Conservation (phyloP, 768 basidiomycete species). For the Dentipellis sp. region DNA sequence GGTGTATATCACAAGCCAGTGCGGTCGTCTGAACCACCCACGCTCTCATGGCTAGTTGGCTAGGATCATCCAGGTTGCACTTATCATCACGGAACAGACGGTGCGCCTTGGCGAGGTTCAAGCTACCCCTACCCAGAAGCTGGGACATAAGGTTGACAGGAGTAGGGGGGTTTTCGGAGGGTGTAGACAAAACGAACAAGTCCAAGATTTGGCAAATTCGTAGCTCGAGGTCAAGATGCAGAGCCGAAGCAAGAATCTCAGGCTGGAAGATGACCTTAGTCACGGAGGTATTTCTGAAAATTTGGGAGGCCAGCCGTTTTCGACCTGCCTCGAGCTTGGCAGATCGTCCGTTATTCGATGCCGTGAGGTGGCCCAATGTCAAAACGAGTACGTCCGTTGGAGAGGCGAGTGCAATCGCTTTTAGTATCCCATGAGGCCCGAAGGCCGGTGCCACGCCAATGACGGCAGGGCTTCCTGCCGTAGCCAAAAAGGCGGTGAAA, state of each 20-base stretch:
- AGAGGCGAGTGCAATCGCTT: slow-evolving; percentile 32
- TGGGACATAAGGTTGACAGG: background rate
- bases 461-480: slow-evolving; percentile 18
- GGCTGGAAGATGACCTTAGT: background rate
- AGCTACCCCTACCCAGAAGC: background rate
- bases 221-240: slow-evolving; percentile 30
- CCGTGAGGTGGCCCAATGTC: background rate
- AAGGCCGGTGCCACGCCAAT: slow-evolving; percentile 33
- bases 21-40: background rate
- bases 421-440: slow-evolving; percentile 25
- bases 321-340: background rate
- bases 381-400: slow-evolving; percentile 21
- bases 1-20: too few species aligned
- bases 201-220: slow-evolving; percentile 15
- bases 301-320: background rate
- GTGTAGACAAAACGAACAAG: background rate
- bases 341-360: background rate
- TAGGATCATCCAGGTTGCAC: background rate
- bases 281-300: slow-evolving; percentile 10
- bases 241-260: slow-evolving; percentile 24
- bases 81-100: background rate
- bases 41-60: background rate
- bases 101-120: background rate
- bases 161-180: background rate
- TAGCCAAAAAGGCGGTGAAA: background rate